Conservation (phyloP, 1,139 yeast genomes). For the Debaryomycetaceae sp. region DNA sequence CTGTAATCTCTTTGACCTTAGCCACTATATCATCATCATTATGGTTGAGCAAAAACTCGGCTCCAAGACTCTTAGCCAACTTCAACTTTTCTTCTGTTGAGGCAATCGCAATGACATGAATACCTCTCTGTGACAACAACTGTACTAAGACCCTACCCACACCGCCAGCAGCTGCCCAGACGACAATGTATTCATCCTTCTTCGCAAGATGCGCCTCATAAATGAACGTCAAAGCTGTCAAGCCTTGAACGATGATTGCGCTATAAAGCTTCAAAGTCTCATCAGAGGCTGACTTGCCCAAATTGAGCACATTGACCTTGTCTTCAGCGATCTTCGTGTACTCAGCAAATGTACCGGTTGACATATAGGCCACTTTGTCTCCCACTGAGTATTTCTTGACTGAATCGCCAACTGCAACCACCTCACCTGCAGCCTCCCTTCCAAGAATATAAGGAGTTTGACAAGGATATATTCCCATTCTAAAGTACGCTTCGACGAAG, state of each 20-base stretch:
- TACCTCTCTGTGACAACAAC: constrained; percentile 59
- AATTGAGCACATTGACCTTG: constrained; percentile 35
- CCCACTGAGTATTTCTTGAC: constrained; percentile 62
- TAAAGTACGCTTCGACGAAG: constrained; percentile 77
- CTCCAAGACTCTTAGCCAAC: constrained; percentile 66
- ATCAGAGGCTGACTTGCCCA: constrained; percentile 46
- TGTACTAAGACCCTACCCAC: constrained; percentile 74
- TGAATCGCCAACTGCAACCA: constrained; percentile 62
- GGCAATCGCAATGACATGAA: constrained; percentile 79
- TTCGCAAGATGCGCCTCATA: constrained; percentile 64
- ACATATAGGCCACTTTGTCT: constrained; percentile 63
- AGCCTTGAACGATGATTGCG: constrained; percentile 63
- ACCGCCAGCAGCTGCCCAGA: constrained; percentile 96
- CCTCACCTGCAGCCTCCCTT: constrained; percentile 78
- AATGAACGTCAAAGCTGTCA: constrained; percentile 72
- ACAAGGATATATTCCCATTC: constrained; percentile 68
- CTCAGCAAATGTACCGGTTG: constrained; percentile 61
- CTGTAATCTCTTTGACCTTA: constrained; percentile 63
- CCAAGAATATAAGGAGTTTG: constrained; percentile 65
- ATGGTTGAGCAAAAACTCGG: constrained; percentile 66
- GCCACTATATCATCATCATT: constrained; percentile 52
- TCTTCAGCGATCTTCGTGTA: constrained; percentile 50
- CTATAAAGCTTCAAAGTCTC: constrained; percentile 53
- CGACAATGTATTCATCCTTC: constrained; percentile 64
- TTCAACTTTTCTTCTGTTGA: constrained; percentile 66